Conservation (phyloP, 129 eudicot species). For the Helianthus tuberosus region DNA sequence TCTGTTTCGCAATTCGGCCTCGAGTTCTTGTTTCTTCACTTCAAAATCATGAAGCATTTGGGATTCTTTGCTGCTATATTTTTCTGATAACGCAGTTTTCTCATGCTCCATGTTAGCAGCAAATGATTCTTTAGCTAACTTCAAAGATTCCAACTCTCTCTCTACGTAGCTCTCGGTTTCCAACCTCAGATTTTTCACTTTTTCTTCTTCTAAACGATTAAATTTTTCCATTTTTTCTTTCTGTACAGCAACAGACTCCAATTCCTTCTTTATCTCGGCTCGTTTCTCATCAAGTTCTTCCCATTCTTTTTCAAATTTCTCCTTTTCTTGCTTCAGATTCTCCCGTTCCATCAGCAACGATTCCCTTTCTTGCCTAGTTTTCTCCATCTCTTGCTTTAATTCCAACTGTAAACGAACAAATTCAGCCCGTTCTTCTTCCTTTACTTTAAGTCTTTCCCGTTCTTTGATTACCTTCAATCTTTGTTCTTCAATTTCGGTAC, state of each 20-base stretch:
- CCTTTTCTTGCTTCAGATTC: conserved; percentile 75
- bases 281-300: conserved; percentile 90
- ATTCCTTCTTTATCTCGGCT: conserved; percentile 56
- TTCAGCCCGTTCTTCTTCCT: conserved; percentile 84
- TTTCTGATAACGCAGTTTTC: conserved; percentile 55
- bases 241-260: conserved; percentile 50
- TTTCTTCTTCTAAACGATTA: conserved; percentile 71
- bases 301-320: conserved; percentile 94
- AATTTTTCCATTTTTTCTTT: conserved; percentile 57
- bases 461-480: conserved; percentile 48
- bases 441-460: conserved; percentile 64
- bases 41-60: conserved; percentile 74
- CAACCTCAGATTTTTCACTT: conserved; percentile 52
- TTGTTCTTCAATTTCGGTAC: conserved; percentile 58
- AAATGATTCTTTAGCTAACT: conserved; percentile 76
- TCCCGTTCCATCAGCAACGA: conserved; percentile 68
- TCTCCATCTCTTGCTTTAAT: conserved; percentile 75
- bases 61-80: conserved; percentile 53
- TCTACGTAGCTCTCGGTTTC: conserved; percentile 65
- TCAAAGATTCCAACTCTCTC: conserved; percentile 73
- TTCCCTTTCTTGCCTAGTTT: conserved; percentile 65
- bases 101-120: conserved; percentile 79
- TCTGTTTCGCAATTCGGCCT: conserved; percentile 54
- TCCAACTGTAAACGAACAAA: conserved; percentile 69
- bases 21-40: conserved; percentile 68